These are phyloP conservation scores for Globisporangium spinosum DNA, from an alignment of 352 stramenopile species.

Conservation along the genomic window DNA sequence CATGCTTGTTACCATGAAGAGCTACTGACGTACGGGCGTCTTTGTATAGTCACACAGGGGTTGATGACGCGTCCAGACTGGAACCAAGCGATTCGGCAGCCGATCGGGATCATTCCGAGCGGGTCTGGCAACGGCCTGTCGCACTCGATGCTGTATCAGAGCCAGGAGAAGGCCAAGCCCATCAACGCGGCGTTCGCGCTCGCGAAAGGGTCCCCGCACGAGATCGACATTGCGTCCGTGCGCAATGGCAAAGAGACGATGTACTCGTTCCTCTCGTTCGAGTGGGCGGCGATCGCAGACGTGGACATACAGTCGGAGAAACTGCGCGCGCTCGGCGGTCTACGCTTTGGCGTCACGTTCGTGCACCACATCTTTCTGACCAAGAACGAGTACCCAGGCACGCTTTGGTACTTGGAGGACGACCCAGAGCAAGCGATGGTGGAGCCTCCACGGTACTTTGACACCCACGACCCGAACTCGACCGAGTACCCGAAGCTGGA, in stretches of 20 bases:
- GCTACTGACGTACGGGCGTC: background rate
- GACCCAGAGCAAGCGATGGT: conserved; percentile 7
- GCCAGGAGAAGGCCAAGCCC: conserved; percentile 36
- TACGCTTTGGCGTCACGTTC: conserved; percentile 65
- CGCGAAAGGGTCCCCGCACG: conserved; percentile 56
- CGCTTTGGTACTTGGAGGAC: conserved; percentile 64
- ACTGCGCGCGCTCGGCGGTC: conserved; percentile 49
- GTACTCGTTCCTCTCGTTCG: conserved; percentile 79
- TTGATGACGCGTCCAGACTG: conserved; percentile 71
- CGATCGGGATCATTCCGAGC: conserved; percentile 54
- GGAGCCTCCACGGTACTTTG: conserved; percentile 34
- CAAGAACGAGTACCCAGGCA: conserved; percentile 49
- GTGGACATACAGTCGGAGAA: conserved; percentile 79
- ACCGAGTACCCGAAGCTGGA: conserved; percentile 36
- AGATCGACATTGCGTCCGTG: conserved; percentile 65
- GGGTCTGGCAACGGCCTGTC: conserved; percentile 70
- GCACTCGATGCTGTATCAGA: conserved; percentile 54
- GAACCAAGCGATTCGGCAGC: conserved; percentile 62
- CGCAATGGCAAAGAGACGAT: conserved; percentile 52
- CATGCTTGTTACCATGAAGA: background rate
- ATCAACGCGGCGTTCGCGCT: conserved; percentile 61
- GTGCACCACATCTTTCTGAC: conserved; percentile 55
- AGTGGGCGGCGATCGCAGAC: conserved; percentile 83
- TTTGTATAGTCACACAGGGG: conserved; percentile 54
- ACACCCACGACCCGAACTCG: conserved; percentile 29